Conservation (phyloP, 2,329 filamentous ascomycete genomes). For the Ploettnerulaceae sp. region DNA sequence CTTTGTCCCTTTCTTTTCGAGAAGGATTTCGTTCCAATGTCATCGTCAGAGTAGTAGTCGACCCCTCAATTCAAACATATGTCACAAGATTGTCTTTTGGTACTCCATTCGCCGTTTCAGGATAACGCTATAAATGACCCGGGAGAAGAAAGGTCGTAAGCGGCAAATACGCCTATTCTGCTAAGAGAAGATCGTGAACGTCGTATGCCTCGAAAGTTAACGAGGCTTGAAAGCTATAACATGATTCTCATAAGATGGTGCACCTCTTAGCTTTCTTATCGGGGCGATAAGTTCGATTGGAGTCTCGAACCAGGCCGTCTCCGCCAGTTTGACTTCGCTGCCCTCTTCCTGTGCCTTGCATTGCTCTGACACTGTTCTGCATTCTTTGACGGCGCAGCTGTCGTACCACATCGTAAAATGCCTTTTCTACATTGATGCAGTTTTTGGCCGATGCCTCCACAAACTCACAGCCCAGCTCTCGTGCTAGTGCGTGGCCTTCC, state of each 20-base stretch:
- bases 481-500: constrained; percentile 86
- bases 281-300: constrained; percentile 27
- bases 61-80: too few species aligned
- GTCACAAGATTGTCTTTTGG: constrained; percentile 33
- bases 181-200: constrained; percentile 22
- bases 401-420: constrained; percentile 94
- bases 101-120: constrained; percentile 34
- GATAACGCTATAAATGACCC: constrained; percentile 26
- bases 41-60: too few species aligned
- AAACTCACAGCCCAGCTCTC: constrained; percentile 91
- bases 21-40: too few species aligned
- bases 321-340: constrained; percentile 24
- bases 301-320: constrained; percentile 24
- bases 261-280: constrained; percentile 27
- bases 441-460: constrained; percentile 97
- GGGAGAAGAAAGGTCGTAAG: constrained; percentile 17
- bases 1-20: too few species aligned
- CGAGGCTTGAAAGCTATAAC: constrained; percentile 5
- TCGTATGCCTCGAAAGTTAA: constrained; percentile 18
- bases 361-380: constrained; percentile 22
- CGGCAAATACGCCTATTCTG: constrained; percentile 9
- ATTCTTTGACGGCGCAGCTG: constrained; percentile 81
- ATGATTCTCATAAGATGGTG: constrained; percentile 34
- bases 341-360: constrained; percentile 23
- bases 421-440: constrained; percentile 97